Percentiles rank a stretch among this genome's conserved stretches.
These are phyloP conservation scores for Trichopus zeylanicus DNA, from an alignment of 116 monocot genomes.

Conservation along the genomic window DNA sequence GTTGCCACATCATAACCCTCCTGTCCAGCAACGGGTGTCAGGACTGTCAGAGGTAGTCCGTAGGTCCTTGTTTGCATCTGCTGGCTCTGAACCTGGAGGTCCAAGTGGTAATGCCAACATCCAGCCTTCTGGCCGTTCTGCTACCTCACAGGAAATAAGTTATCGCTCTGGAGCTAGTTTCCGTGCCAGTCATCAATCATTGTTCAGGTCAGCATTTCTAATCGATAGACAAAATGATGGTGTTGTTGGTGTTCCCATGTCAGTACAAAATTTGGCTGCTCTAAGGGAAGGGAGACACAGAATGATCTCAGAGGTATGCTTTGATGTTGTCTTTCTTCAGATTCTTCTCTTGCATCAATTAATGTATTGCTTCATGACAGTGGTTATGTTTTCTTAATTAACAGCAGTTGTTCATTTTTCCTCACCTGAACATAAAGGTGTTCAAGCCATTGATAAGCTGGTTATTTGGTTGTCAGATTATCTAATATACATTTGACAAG, in stretches of 20 bases:
- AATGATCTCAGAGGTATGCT: conserved; percentile 46
- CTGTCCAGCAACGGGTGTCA: neutral
- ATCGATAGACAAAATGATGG: conserved; percentile 30
- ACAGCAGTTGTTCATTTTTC: neutral
- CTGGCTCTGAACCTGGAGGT: conserved; percentile 19
- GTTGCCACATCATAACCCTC: conserved; percentile 19
- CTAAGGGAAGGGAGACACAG: conserved; percentile 50
- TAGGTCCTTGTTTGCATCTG: conserved; percentile 10
- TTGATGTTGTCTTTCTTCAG: neutral
- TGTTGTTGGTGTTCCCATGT: conserved; percentile 16
- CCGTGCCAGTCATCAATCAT: conserved; percentile 23
- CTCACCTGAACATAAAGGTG: no score
- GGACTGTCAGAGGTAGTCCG: conserved; percentile 17
- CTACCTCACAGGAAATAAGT: conserved; percentile 14
- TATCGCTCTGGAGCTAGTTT: conserved; percentile 10
- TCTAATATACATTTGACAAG: no score
- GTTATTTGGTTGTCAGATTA: no score
- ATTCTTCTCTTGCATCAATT: neutral
- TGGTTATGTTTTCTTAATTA: neutral
- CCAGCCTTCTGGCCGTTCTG: conserved; percentile 16
- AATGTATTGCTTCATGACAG: neutral
- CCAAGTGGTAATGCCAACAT: conserved; percentile 14
- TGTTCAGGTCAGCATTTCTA: conserved; percentile 18
- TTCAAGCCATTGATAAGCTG: no score
- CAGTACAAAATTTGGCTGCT: conserved; percentile 18